Evolutionary conservation across 169 alveolate species (phyloP).

Genomic region (Plasmodium vivax): DNA sequence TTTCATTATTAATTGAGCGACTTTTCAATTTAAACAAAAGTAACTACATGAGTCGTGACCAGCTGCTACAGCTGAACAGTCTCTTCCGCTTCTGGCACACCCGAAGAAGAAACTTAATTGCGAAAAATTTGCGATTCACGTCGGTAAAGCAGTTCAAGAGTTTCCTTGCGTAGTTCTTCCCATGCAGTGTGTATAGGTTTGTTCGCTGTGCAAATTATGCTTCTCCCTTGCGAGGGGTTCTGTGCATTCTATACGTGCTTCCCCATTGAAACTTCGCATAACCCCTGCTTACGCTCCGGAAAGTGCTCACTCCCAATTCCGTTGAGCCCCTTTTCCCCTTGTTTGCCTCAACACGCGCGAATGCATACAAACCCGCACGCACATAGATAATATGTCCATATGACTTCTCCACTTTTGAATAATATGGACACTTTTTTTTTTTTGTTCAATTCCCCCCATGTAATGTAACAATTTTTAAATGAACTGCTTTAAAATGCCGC

Average conservation of each 20-base stretch:
- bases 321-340: background rate
- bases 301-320: background rate
- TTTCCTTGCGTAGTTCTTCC: background rate
- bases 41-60: slow-evolving; percentile 58
- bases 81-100: slow-evolving; percentile 21
- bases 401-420: background rate
- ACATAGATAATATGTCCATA: background rate
- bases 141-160: slow-evolving; percentile 33
- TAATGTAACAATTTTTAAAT: background rate
- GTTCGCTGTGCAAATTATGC: background rate
- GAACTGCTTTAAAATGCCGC: background rate
- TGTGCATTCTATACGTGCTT: background rate
- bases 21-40: slow-evolving; percentile 38
- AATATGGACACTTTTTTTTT: background rate
- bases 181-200: background rate
- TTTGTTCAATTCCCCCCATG: background rate
- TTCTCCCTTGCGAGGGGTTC: background rate
- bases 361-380: background rate
- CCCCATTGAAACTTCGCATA: background rate
- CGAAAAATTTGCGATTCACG: background rate
- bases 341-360: background rate
- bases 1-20: slow-evolving; percentile 56
- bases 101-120: slow-evolving; percentile 3
- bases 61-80: slow-evolving; percentile 23
- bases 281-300: background rate